Evolutionary conservation across 129 eudicot genomes (phyloP), one percentile per base, ranked within the genome.

Genomic region (Saussurea involucrata): DNA sequence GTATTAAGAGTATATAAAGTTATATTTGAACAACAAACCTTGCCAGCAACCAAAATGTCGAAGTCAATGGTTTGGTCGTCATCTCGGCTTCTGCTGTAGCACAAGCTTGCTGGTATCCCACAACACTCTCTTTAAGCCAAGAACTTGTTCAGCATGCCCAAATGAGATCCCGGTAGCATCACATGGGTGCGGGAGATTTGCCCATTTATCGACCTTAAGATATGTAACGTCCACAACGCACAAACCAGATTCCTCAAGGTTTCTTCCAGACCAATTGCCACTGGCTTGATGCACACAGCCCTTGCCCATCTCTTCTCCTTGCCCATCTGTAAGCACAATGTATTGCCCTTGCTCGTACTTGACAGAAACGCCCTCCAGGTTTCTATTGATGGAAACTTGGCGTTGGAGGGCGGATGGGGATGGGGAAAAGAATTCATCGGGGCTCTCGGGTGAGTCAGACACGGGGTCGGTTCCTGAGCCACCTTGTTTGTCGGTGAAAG

Each of bases 281-380:
- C 74, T 66, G 40, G 81, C 95, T 80, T 91, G 98, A 85, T 72
- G 75, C 72, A 89, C 93, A 74, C 83, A 79, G 20, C 90, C 96
- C 71, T 80, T 89, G 2, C 97, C 97, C n/a, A 91, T 71, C 85
- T 91, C 93, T 29, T 85, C 89, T 61, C 84, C 90, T 71, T 89
- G 85, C 20, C 74, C 85, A 61, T 83, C 89, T 24, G 85, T 75
- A 66, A 91, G 86, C 85, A 84, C 65, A 37, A 94, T 92, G 68
- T 66, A 72, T 21, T 89, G 91, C 69, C 97, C 96, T n/a, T 90
- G 83, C 67, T 84, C 85, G 4, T 71, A 79, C 63, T 58, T 64
- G 21, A 70, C 76, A 5, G 33, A 34, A 44, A 11, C 58, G 28
- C 63, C 68, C 33, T 57, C 83, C 15, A 60, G n/a, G 60, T 72